Evolutionary conservation across 2,329 filamentous ascomycete genomes (phyloP).

Genomic region (Epichloe sp.): DNA sequence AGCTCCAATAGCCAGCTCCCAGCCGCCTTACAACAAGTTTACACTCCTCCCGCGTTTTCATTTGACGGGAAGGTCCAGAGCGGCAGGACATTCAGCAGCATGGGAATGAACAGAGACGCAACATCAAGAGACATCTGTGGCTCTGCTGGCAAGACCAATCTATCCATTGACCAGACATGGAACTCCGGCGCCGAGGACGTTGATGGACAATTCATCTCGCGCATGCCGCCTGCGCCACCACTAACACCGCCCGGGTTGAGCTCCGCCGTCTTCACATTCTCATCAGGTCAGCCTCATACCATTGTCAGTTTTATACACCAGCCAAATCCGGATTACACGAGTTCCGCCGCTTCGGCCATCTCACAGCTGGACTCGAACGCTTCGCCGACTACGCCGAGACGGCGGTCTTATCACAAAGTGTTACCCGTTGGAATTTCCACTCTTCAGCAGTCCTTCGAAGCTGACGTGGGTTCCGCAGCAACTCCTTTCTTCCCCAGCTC

Average conservation of each 20-base stretch:
- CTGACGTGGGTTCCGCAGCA: conserved; percentile 14
- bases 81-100: not conserved
- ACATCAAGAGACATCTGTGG: conserved; percentile 7
- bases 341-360: conserved; percentile 18
- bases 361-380: conserved; percentile 13
- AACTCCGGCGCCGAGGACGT: conserved; percentile 12
- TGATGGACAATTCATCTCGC: conserved; percentile 20
- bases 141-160: conserved; percentile 7
- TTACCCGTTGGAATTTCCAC: conserved; percentile 22
- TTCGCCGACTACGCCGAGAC: conserved; percentile 22
- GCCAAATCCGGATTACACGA: conserved; percentile 36
- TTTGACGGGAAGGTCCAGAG: conserved; percentile 15
- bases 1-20: conserved; percentile 5
- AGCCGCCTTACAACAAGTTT: conserved; percentile 7
- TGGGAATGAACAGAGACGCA: conserved; percentile 1
- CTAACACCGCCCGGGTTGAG: conserved; percentile 35
- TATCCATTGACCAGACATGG: conserved; percentile 16
- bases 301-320: conserved; percentile 31
- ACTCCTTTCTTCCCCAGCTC: conserved; percentile 32
- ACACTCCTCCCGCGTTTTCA: conserved; percentile 11
- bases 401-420: conserved; percentile 30
- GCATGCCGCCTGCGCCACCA: conserved; percentile 32
- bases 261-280: conserved; percentile 28
- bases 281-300: conserved; percentile 19
- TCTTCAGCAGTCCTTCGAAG: conserved; percentile 11